A percentile compares a stretch with the other conserved stretches of the same genome.
Conservation (phyloP, 371 early-diverging fungal species). For the Chytridiales sp. region DNA sequence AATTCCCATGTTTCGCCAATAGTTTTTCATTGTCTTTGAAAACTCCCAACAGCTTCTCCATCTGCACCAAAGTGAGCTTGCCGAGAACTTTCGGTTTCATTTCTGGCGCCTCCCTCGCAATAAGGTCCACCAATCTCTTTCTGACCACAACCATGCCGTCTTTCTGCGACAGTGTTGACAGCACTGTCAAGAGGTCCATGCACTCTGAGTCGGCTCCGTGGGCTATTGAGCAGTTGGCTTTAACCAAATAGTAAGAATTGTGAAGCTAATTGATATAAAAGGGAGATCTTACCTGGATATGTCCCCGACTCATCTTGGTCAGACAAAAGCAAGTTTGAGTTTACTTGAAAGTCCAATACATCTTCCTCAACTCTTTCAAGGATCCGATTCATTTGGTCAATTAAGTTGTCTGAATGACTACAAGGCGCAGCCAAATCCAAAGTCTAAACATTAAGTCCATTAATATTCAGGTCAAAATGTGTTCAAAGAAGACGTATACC, state of each 20-base stretch:
- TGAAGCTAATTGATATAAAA: too few relatives aligned
- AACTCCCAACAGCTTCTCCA: constrained; percentile 24
- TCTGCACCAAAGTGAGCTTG: constrained; percentile 26
- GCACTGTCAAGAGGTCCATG: constrained; percentile 27
- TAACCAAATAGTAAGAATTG: too few relatives aligned
- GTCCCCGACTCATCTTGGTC: too few relatives aligned
- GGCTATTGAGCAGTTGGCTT: too few relatives aligned
- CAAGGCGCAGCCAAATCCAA: constrained; percentile 30
- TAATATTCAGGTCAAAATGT: not conserved
- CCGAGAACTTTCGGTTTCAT: constrained; percentile 23
- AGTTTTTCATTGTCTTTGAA: constrained; percentile 22
- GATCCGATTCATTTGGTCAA: constrained; percentile 26
- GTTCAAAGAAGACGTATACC: constrained; percentile 16
- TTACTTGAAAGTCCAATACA: not conserved
- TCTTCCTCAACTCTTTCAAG: not conserved
- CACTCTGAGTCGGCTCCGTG: constrained; percentile 29
- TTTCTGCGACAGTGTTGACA: constrained; percentile 25
- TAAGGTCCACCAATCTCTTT: constrained; percentile 33
- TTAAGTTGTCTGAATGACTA: constrained; percentile 33
- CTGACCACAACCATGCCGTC: constrained; percentile 32
- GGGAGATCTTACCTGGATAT: too few relatives aligned
- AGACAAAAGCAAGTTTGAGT: not conserved
- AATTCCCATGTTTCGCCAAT: constrained; percentile 14
- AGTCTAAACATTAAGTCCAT: constrained; percentile 16
- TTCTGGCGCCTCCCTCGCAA: constrained; percentile 16